Evolutionary conservation across 768 basidiomycete genomes (phyloP).

Genomic region (Podaxis pistillaris): DNA sequence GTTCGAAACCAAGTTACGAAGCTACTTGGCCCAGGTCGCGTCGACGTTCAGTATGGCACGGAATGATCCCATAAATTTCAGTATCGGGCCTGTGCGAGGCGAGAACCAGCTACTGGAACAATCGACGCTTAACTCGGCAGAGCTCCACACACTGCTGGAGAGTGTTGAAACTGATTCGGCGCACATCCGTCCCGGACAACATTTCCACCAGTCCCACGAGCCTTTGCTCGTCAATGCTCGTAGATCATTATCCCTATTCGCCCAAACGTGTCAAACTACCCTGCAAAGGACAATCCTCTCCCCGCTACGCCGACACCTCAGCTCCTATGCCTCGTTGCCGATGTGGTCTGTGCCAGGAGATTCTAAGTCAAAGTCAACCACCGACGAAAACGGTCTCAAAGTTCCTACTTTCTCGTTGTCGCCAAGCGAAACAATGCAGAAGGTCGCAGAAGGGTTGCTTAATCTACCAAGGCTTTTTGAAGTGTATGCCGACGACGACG

Average conservation of each 20-base stretch:
- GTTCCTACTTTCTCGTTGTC: constrained; percentile 93
- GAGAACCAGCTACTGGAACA: constrained; percentile 75
- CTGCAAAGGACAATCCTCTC: constrained; percentile 83
- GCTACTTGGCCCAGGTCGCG: constrained; percentile 57
- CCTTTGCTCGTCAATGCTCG: constrained; percentile 55
- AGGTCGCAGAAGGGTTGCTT: constrained; percentile 89
- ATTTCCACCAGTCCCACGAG: constrained; percentile 25
- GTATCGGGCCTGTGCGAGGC: constrained; percentile 62
- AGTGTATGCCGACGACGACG: constrained; percentile 90
- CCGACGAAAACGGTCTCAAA: constrained; percentile 48
- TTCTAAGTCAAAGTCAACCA: constrained; percentile 43
- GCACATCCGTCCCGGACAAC: constrained; percentile 22
- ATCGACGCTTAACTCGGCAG: constrained; percentile 80
- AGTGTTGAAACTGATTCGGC: constrained; percentile 42
- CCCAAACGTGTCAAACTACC: constrained; percentile 70
- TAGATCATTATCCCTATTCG: constrained; percentile 58
- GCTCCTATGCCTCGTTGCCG: constrained; percentile 63
- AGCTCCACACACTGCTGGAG: constrained; percentile 63
- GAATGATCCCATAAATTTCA: constrained; percentile 51
- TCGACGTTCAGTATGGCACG: constrained; percentile 56
- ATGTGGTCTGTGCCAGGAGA: constrained; percentile 62
- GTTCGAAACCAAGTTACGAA: constrained; percentile 72
- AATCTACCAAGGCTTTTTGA: constrained; percentile 94
- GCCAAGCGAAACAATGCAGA: constrained; percentile 84
- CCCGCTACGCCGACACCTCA: constrained; percentile 74